Evolutionary conservation across 2,329 filamentous ascomycete genomes (phyloP), one percentile per base, ranked within the genome.

Genomic region (Phialophora verrucosa): DNA sequence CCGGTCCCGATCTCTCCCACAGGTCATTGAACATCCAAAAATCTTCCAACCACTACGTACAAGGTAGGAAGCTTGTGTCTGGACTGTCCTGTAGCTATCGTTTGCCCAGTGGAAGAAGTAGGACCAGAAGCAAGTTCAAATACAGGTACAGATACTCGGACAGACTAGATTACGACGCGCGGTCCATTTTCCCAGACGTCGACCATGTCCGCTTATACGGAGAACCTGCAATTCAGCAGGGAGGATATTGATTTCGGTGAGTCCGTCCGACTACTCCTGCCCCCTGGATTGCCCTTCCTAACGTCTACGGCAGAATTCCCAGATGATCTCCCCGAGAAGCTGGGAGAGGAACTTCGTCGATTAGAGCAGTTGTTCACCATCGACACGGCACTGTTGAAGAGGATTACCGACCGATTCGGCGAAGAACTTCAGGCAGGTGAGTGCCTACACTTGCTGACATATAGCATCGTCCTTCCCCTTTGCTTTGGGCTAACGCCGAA

Each of bases 361-460:
- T 83, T 97, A 23, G 92, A 96, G 81, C 85, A 91, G 68, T 81
- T 89, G 67, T 96, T 97, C 79, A 88, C 87, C 4, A 85, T 97
- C 35, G 84, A 89, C 65, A 85, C 84, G 0, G 79, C 84, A 44
- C 93, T 90, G 82, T 85, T 97, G 62, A 96, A 96, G 84, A 80
- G 87, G 64, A 94, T 97, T 76, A 92, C 91, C n/a, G 83, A 90
- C 47, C 92, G 95, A 76, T 97, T 97, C 75, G 84, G 93, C 49
- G 83, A 83, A 11, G 93, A 97, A 81, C 86, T 97, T 54, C 85
- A 88, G 59, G 93, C 93, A 81, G 91, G 91, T 89, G 76, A 71
- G 78, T 66, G 31, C 8, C 6, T 32, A 47, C 20, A 35, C 44
- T 38, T 38, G 12, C 29, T 38, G 17, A 0, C 17, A 44, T 44